phyloP scores from a whole-genome alignment of 129 eudicot species.

The Ambrosia artemisiifolia region DNA sequence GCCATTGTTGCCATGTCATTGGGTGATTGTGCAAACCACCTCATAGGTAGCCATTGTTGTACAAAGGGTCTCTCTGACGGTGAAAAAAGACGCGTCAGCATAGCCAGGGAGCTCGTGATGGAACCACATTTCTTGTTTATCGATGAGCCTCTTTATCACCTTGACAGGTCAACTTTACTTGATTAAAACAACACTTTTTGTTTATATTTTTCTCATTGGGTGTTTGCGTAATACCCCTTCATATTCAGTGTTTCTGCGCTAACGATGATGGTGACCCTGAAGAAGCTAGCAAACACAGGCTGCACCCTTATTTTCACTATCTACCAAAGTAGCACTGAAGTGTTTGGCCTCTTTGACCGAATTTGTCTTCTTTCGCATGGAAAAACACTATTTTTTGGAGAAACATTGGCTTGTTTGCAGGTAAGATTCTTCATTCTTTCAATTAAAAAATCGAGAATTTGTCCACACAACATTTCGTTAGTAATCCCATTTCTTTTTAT shows the following conservation, averaged over 20 bases:
- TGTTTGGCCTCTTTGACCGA: conserved; percentile 92
- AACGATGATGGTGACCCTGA: conserved; percentile 94
- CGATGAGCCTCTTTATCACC: conserved; percentile 95
- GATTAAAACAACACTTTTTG: neutral
- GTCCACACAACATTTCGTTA: neutral
- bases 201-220: neutral
- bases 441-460: neutral
- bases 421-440: conserved; percentile 27
- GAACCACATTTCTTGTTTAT: conserved; percentile 82
- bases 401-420: conserved; percentile 96
- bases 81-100: conserved; percentile 90
- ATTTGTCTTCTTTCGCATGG: conserved; percentile 96
- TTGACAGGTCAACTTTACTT: conserved; percentile 58
- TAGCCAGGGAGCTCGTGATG: conserved; percentile 92
- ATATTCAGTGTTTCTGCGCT: conserved; percentile 87
- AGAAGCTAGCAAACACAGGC: conserved; percentile 90
- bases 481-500: neutral
- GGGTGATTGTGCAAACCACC: conserved; percentile 81
- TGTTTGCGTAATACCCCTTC: neutral
- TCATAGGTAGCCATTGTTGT: conserved; percentile 86
- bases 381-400: conserved; percentile 91
- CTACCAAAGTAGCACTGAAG: conserved; percentile 97
- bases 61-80: conserved; percentile 89
- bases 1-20: conserved; percentile 88
- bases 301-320: conserved; percentile 87